Conservation (phyloP, 1,284 basidiomycete species). For the Porogramme epimiltina region DNA sequence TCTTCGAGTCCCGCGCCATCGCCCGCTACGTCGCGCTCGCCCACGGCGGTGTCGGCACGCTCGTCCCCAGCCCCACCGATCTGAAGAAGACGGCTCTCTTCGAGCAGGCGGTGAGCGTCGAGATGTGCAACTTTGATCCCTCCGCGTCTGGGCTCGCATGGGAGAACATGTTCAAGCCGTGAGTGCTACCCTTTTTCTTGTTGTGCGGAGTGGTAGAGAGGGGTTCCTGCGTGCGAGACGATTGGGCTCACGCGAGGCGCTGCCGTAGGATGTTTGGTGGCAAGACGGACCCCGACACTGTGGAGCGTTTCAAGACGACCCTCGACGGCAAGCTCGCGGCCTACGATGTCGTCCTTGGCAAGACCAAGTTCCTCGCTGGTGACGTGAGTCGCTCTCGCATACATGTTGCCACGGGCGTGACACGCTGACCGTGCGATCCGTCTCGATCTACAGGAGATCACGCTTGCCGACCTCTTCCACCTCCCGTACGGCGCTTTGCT, state of each 20-base stretch:
- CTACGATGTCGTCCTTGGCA: constrained; percentile 47
- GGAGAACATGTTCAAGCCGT: constrained; percentile 54
- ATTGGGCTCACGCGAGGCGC: no score
- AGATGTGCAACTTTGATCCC: constrained; percentile 53
- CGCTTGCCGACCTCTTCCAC: constrained; percentile 57
- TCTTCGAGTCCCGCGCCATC: constrained; percentile 59
- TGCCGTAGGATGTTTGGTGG: constrained; percentile 5
- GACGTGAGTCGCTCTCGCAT: constrained; percentile 36
- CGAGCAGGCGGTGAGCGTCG: constrained; percentile 59
- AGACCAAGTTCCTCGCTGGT: constrained; percentile 50
- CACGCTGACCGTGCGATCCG: background rate
- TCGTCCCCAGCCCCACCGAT: constrained; percentile 34
- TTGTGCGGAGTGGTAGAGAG: background rate
- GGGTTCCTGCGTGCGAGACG: background rate
- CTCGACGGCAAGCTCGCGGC: constrained; percentile 42
- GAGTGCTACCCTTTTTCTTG: constrained; percentile 7
- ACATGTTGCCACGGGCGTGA: background rate
- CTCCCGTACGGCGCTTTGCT: constrained; percentile 43
- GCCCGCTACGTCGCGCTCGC: constrained; percentile 49
- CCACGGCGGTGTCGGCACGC: constrained; percentile 40
- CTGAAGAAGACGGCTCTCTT: constrained; percentile 45
- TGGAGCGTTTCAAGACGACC: constrained; percentile 13
- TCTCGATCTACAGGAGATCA: constrained; percentile 35
- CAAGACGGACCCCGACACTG: constrained; percentile 18
- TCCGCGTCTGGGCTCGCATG: constrained; percentile 38